Conservation (phyloP, 2,329 filamentous ascomycete species). For the Alternaria brassicicola region DNA sequence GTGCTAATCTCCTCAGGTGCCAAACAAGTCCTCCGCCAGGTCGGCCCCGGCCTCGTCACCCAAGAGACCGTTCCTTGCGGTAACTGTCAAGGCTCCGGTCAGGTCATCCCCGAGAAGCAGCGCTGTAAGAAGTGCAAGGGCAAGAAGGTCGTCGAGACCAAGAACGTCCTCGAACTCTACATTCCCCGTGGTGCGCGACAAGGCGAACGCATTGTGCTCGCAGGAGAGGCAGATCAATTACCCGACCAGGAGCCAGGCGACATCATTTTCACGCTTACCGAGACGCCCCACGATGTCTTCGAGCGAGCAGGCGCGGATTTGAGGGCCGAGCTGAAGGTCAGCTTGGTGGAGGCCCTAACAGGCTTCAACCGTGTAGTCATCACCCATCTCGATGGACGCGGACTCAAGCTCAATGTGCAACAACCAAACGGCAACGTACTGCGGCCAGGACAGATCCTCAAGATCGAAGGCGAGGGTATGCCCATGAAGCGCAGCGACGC, state of each 20-base stretch:
- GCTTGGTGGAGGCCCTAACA: constrained; percentile 80
- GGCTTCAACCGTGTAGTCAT: constrained; percentile 91
- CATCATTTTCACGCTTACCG: constrained; percentile 85
- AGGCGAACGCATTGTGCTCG: constrained; percentile 86
- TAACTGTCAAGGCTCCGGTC: constrained; percentile 83
- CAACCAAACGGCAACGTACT: constrained; percentile 75
- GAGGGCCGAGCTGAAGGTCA: constrained; percentile 79
- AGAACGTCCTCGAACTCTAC: constrained; percentile 95
- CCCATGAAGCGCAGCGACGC: constrained; percentile 83
- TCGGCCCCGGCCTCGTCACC: constrained; percentile 85
- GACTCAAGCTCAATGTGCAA: constrained; percentile 79
- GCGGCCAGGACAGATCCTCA: constrained; percentile 82
- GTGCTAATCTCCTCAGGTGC: constrained; percentile 58
- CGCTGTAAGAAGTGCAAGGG: constrained; percentile 99
- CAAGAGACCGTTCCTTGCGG: constrained; percentile 80
- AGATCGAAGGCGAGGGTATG: constrained; percentile 91
- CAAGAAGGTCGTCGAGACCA: constrained; percentile 81
- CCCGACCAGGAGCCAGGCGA: constrained; percentile 90
- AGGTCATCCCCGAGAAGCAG: constrained; percentile 92
- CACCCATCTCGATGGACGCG: constrained; percentile 90
- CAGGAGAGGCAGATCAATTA: constrained; percentile 92
- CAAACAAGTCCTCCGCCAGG: constrained; percentile 77
- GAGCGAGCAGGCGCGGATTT: constrained; percentile 83
- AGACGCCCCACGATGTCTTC: constrained; percentile 82
- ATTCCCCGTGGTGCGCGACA: constrained; percentile 81